Evolutionary conservation across 352 stramenopile species (phyloP), one percentile per base, ranked within the genome.

Genomic region (Aphanomyces invadans): DNA sequence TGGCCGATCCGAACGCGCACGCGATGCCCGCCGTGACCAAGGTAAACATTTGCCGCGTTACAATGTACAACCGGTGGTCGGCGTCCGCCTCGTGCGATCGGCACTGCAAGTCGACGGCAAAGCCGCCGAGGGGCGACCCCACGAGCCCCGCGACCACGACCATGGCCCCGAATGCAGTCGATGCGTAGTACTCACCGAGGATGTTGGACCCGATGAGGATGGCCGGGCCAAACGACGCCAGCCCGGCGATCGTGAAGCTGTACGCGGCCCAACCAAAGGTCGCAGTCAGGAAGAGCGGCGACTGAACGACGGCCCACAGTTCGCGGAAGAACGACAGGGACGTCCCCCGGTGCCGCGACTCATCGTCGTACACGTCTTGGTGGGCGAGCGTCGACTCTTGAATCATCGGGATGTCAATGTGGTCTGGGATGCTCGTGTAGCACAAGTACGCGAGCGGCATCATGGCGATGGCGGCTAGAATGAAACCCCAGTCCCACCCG

Each of bases 401-500:
- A 25, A 42, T 51, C 39, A 67, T 57, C 1, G 69, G 60, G 42
- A 67, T 12, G 28, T 67, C 42, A 23, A 42, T 59, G 19, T 38
- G 42, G n/a, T 21, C 38, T 7, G 60, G 60, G 26, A 67, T 67
- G 9, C 60, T 45, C 9, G 25, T 45, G n/a, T n/a, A 57, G 4
- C 42, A 55, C 31, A 51, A 11, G 15, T 46, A 67, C 19, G 60
- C 38, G 17, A 67, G n/a, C 10, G 60, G 60, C 3, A 33, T 21
- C 60, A 67, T 67, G 25, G 54, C 19, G 21, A 60, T n/a, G 3
- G 60, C 60, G 48, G 86, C 72, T 9, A 89, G 25, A 29, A 71
- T 76, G 57, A 85, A 98, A 5, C 89, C 91, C 5, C 69, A 78
- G 9, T 76, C 76, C 90, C 91, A 98, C 11, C 79, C 84, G 28